Evolutionary conservation across 306 rosid genomes (phyloP), one percentile per base, ranked within the genome.

Genomic region (Acacia acuminata): DNA sequence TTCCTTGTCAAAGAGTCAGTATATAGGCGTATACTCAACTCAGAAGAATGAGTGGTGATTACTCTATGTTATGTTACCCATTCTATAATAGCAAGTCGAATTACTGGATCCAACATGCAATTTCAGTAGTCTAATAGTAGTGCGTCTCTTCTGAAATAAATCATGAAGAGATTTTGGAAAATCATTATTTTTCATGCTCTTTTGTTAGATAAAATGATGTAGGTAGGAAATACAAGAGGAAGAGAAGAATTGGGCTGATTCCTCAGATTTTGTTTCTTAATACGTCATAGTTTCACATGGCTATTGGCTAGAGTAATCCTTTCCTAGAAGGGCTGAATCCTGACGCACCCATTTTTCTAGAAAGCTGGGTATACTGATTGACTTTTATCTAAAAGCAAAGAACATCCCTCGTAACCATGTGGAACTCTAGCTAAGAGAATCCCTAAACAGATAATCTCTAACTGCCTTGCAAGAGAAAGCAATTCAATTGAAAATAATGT

Each of bases 171-270:
- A 36, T 76, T 66, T 27, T 84, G 8, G 44, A 61, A 24, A 42
- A 42, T 1, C 47, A 32, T 4, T 10, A 74, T 51, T 6, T 16
- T 20, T 50, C 19, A 27, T 55, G 50, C 75, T 73, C 14, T n/a
- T 78, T 65, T 83, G 13, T 75, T 42, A 68, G 68, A 32, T 72
- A 30, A 44, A 78, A 10, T 73, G 48, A 30, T 83, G 75, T 44
- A 66, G 42, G n/a, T 66, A 14, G 72, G 83, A 66, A 40, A 73
- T 79, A 66, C n/a, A 61, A 42, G 77, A 64, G 55, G 75, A 83
- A 53, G 12, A 61, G 25, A 63, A 27, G 34, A 50, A 38, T 30
- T 30, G 61, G 79, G 71, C 43, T 20, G 53, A 60, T 17, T 27
- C n/a, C 44, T 72, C 42, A 61, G 53, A 16, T 24, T 47, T 34